Evolutionary conservation across 1,139 yeast species (phyloP).

Genomic region (Blastobotrys raffinosifermentans): DNA sequence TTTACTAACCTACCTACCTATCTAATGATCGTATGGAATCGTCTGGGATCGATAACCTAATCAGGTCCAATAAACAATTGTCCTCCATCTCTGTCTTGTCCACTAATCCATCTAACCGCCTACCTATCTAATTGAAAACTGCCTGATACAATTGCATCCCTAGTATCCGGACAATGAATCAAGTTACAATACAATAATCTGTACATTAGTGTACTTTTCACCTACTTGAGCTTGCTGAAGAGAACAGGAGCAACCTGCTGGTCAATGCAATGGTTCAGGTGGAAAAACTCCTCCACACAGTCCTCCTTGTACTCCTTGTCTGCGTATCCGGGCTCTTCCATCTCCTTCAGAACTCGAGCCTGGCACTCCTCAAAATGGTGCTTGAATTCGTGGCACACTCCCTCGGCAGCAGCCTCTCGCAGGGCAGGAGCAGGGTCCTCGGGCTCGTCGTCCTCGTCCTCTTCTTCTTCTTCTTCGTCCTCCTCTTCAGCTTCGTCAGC

Average conservation of each 20-base stretch:
- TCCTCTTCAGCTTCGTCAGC: conserved; percentile 36
- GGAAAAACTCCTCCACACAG: conserved; percentile 46
- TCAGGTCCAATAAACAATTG: no score
- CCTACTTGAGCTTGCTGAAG: conserved; percentile 76
- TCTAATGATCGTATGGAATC: no score
- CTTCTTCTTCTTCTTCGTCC: conserved; percentile 44
- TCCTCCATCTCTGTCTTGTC: no score
- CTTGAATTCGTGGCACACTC: conserved; percentile 64
- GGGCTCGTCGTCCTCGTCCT: conserved; percentile 47
- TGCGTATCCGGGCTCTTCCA: conserved; percentile 77
- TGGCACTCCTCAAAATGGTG: conserved; percentile 95
- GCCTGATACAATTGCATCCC: no score
- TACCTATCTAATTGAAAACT: no score
- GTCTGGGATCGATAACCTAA: no score
- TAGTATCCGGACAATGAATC: background rate
- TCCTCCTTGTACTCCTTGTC: conserved; percentile 75
- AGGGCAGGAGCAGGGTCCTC: conserved; percentile 31
- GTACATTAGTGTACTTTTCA: conserved; percentile 8
- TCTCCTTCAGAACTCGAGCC: conserved; percentile 86
- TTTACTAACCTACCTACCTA: no score
- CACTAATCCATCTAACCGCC: no score
- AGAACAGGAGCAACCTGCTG: conserved; percentile 91
- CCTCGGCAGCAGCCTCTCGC: conserved; percentile 42
- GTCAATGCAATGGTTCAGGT: conserved; percentile 87
- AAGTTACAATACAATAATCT: background rate